Percentiles rank a stretch among this genome's conserved stretches.
These are phyloP conservation scores for Dimocarpus longan DNA, from an alignment of 345 rosid genomes.

Conservation along the genomic window DNA sequence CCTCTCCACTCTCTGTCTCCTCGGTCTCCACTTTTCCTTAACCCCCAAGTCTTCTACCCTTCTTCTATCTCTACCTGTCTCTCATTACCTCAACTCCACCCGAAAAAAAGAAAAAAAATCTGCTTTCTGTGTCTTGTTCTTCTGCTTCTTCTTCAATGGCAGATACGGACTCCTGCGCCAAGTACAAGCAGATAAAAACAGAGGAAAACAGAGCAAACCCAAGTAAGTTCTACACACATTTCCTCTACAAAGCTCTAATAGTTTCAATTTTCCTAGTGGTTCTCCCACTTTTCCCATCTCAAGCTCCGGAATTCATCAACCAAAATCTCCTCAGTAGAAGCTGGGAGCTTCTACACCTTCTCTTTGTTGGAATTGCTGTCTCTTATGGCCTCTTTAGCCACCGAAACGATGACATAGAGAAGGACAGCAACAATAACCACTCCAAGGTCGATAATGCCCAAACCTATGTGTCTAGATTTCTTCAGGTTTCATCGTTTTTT, in stretches of 20 bases:
- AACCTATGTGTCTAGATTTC: conserved; percentile 67
- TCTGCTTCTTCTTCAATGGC: conserved; percentile 55
- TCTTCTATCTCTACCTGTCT: conserved; percentile 28
- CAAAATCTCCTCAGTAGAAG: conserved; percentile 58
- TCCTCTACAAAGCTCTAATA: conserved; percentile 67
- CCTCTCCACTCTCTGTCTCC: conserved; percentile 22
- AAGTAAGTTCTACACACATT: conserved; percentile 51
- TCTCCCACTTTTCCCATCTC: conserved; percentile 72
- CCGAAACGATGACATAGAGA: conserved; percentile 52
- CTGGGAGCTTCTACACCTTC: conserved; percentile 93
- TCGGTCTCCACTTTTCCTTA: conserved; percentile 31
- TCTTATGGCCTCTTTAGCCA: conserved; percentile 95
- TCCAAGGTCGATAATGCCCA: conserved; percentile 60
- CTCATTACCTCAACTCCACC: conserved; percentile 18
- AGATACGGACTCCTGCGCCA: conserved; percentile 42
- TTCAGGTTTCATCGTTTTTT: conserved; percentile 86
- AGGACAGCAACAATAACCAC: conserved; percentile 38
- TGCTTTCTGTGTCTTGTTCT: conserved; percentile 10
- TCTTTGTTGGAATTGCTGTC: conserved; percentile 93
- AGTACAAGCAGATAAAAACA: conserved; percentile 28
- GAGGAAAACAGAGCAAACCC: conserved; percentile 44
- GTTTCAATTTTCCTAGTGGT: conserved; percentile 48
- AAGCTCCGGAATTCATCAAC: conserved; percentile 82
- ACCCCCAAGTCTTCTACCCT: conserved; percentile 49
- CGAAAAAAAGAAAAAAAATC: neutral